Base-by-base conservation (phyloP, 2,329 filamentous ascomycete species). In the Parasarocladium wereldwijsianum region DNA sequence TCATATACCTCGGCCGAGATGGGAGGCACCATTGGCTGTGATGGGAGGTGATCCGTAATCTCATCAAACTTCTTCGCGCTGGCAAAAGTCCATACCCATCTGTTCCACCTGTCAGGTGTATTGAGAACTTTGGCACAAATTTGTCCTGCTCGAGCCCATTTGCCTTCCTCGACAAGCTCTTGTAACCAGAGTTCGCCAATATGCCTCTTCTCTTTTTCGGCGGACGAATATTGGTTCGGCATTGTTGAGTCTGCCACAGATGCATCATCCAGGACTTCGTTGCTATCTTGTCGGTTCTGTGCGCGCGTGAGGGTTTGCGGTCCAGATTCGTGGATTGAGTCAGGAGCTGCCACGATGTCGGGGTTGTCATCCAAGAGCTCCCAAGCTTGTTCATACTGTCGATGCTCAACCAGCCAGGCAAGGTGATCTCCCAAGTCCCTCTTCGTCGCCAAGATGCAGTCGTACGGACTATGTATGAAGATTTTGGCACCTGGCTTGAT, bases 401-500 rank as follows among this genome's bases (percentile, higher is more conserved):
- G 69, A 36, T 77, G 82, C 34, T 87, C 80, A 17, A 93, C 50
- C 10, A 96, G 62, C 87, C 87, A 98, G 6, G 66, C 60, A 14
- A 96, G 59, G 44, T 93, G 85, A 52, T 98, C 90, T 4, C 73
- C 62, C 11, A 93, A 62, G 44, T 93, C 86, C 40, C 90, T 68
- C 47, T 86, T 86, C 3, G 90, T 83, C 1, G 84, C 83, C 32
- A 94, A 60, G n/a, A 96, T 78, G 43, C 86, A 96, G 52, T 98
- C 90, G 46, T 92, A 98, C 0, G 90, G 90, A 43, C 85, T 94
- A 44, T 93, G 85, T 23, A 98, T 83, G 48, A 94, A 94, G 11
- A 98, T 80, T 45, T 96, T 66, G 42, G 65, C 51, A 2, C 69
- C 65, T 29, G 60, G 60, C 43, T 72, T 65, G 40, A 64, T 43